Conservation (phyloP, 2,329 filamentous ascomycete species). For the Elsinoe batatas region DNA sequence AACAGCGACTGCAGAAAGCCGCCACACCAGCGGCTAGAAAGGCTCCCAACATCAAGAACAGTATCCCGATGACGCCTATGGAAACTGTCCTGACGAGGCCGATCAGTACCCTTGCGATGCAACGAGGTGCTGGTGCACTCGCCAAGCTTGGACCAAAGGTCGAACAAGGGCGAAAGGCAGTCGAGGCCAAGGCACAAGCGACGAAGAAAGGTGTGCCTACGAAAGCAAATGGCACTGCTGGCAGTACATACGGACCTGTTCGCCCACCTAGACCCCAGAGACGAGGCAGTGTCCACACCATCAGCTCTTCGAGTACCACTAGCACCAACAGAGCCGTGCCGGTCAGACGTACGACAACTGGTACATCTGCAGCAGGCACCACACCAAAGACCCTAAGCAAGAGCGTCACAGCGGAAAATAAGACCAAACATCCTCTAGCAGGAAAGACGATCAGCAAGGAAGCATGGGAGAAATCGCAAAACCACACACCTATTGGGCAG, state of each 20-base stretch:
- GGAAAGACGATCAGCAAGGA: conserved; percentile 11
- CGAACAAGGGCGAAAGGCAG: conserved; percentile 10
- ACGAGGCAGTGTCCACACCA: background rate
- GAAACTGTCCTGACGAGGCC: conserved; percentile 28
- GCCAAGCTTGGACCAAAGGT: conserved; percentile 12
- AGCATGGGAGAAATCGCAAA: conserved; percentile 12
- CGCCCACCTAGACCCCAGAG: background rate
- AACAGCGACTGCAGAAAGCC: conserved; percentile 19
- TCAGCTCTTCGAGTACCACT: background rate
- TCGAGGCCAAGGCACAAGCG: conserved; percentile 17
- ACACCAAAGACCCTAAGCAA: background rate
- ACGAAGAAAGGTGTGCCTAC: conserved; percentile 22
- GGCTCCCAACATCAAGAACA: conserved; percentile 19
- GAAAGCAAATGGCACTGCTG: conserved; percentile 2
- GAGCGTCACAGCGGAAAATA: background rate
- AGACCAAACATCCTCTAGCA: conserved; percentile 9
- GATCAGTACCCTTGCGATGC: conserved; percentile 26
- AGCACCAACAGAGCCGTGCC: background rate
- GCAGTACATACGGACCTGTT: background rate
- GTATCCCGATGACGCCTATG: conserved; percentile 25
- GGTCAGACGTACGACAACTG: background rate
- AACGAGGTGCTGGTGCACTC: conserved; percentile 15
- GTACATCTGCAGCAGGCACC: background rate
- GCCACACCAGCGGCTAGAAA: conserved; percentile 14
- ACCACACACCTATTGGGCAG: conserved; percentile 8